Evolutionary conservation across 371 early-diverging fungal genomes (phyloP).

Genomic region (Neoconidiobolus thromboides): DNA sequence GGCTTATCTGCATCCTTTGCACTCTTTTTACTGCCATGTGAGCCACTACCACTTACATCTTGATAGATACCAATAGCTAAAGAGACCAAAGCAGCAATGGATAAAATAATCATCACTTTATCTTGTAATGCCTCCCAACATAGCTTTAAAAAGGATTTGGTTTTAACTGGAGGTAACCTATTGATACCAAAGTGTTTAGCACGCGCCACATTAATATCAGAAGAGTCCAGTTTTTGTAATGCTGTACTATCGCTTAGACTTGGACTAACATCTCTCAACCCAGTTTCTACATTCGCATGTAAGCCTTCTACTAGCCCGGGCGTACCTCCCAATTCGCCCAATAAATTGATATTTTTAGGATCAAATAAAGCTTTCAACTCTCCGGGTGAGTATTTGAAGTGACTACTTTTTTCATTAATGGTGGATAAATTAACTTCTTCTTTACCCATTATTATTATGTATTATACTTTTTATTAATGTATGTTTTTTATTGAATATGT

Average conservation of each 20-base stretch:
- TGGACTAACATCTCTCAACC: neutral
- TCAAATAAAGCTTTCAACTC: neutral
- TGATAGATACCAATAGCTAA: constrained; percentile 72
- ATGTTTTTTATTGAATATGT: too few species aligned
- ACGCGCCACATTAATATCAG: constrained; percentile 11
- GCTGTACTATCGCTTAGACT: neutral
- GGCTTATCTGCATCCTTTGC: neutral
- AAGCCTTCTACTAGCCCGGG: neutral
- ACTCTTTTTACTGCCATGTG: neutral
- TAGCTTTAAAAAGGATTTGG: constrained; percentile 42
- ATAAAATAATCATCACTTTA: constrained; percentile 51
- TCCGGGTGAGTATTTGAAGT: too few species aligned
- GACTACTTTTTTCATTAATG: too few species aligned
- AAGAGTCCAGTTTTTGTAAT: neutral
- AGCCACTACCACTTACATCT: constrained; percentile 22
- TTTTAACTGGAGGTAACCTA: constrained; percentile 38
- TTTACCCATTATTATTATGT: too few species aligned
- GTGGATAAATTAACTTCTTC: too few species aligned
- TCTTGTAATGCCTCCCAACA: constrained; percentile 72
- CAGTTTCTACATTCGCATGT: neutral
- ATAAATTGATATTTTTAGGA: neutral
- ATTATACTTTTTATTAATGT: too few species aligned
- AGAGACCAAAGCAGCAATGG: constrained; percentile 69
- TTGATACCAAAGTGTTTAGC: constrained; percentile 34
- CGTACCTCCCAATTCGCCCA: neutral